Base-by-base conservation (phyloP, 2,329 filamentous ascomycete genomes). In the Talaromyces sp. region DNA sequence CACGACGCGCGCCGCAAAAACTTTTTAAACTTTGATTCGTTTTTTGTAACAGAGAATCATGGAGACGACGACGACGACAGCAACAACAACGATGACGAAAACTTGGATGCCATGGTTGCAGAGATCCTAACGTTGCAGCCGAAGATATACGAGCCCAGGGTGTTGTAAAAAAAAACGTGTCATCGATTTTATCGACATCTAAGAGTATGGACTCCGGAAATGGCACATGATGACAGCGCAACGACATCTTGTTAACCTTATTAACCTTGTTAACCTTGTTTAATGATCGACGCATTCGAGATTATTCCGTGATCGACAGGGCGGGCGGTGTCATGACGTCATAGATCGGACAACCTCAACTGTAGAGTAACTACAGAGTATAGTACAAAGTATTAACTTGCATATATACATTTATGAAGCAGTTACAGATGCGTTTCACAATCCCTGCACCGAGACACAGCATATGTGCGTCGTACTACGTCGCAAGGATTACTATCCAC, bases 11-110 rank as follows among this genome's bases (percentile, higher is more conserved):
- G 27, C 5, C 57, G 60, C 36, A 50, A 59, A 16, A 51, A 62
- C 18, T 62, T 62, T 44, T 51, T 62, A 42, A 58, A 62, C 40
- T 62, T 62, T 14, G 60, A 62, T 28, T 23, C 51, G 5, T 58
- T 62, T 47, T 59, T 62, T 28, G 42, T 28, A 28, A 4, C 47
- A 5, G 18, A 33, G 12, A 9, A 12, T 5, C 31, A 42, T 6
- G 18, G 23, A 9, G 16, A n/a, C 3, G 47, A 30, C n/a, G 23
- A n/a, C 16, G 44, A 16, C 1, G 34, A 23, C 23, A 2, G 2
- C 23, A 2, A 18, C 23, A 2, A 23, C 23, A 2, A 18, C 6
- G 30, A 33, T 16, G 44, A n/a, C 5, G n/a, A 47, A 4, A 9
- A 44, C 7, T 9, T 23, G 18, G 44, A 51, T 51, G 27, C 44